Evolutionary conservation across 306 rosid species (phyloP), one percentile per base, ranked within the genome.

Genomic region (Amphicarpaea edgeworthii): DNA sequence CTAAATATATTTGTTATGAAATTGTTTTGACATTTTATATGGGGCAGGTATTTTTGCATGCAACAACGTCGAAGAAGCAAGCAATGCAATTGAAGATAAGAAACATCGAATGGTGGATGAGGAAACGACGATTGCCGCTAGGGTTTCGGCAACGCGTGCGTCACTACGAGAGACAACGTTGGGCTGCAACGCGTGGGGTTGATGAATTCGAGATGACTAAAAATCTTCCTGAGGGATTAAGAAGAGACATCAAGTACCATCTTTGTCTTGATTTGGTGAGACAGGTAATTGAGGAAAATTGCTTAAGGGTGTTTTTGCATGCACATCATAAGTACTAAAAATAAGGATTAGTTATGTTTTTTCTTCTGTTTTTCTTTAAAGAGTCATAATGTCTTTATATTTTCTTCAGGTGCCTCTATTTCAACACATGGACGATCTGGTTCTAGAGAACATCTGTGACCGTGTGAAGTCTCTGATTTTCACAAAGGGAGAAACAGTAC

Each of bases 21-120:
- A 19, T 28, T 14, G 47, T 34, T 40, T 26, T 11, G 16, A 19
- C 11, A 12, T 43, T 1, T 43, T 3, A n/a, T 4, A 23, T 4
- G 51, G 40, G 3, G 80, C 63, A 93, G 98, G 98, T 93, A 51
- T 93, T 93, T 91, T 70, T 93, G 82, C 93, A 93, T 83, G 98
- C 98, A 60, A 93, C 97, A 2, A 91, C 98, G 42, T 93, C 97
- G 28, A 93, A 93, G 87, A 93, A 93, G 61, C 98, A 89, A 79
- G 96, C 90, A 38, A 93, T 91, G 98, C 98, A 93, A 68, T 53
- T 93, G 84, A 88, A 84, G 86, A 93, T 93, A 96, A 93, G 98
- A 78, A 93, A 93, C 47, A 72, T 93, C 70, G 98, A 93, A 70
- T 93, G 97, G 98, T 93, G 98, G 98, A 91, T 93, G 98, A 88